phyloP scores from a whole-genome alignment of 139 green algal species.

The Picochlorum costavermella region DNA sequence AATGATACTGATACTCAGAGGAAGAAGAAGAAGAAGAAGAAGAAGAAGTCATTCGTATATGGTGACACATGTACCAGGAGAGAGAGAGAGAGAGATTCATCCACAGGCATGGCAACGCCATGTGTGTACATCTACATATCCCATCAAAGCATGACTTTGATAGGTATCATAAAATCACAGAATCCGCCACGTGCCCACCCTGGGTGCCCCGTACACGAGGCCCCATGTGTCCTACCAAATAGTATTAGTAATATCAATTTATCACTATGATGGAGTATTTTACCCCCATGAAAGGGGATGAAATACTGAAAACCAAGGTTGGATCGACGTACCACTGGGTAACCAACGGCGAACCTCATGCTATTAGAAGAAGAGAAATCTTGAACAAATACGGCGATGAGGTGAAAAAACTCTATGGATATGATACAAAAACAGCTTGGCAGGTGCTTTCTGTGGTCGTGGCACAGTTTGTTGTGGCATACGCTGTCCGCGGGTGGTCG shows the following conservation, averaged over 20 bases:
- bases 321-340: conserved; percentile 32
- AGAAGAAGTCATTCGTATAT: no score
- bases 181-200: no score
- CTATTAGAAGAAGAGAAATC: conserved; percentile 39
- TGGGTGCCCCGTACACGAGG: no score
- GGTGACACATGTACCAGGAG: no score
- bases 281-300: neutral
- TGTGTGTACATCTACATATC: no score
- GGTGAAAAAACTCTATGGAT: conserved; percentile 54
- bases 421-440: conserved; percentile 40
- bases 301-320: conserved; percentile 4
- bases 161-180: no score
- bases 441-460: conserved; percentile 41
- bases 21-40: no score
- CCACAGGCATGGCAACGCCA: no score
- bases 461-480: conserved; percentile 45
- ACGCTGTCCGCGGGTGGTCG: conserved; percentile 25
- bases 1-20: neutral
- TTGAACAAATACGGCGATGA: conserved; percentile 51
- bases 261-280: neutral
- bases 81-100: no score
- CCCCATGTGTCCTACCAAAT: no score
- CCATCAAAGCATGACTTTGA: no score
- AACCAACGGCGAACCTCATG: conserved; percentile 47
- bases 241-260: no score